Evolutionary conservation across 257 asterid genomes (phyloP), one percentile per base, ranked within the genome.

Genomic region (Solanum rostratum): DNA sequence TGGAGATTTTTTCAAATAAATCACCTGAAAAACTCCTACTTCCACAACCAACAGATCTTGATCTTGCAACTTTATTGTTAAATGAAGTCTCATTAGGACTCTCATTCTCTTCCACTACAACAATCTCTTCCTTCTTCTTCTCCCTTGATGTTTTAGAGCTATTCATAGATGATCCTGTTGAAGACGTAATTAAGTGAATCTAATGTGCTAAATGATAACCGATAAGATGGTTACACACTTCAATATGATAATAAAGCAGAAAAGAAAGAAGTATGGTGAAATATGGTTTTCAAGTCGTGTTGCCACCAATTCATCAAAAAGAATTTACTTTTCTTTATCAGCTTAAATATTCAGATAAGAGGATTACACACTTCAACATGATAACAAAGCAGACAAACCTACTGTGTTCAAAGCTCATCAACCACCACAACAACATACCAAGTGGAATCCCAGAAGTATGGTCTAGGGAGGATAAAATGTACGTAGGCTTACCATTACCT

Each of bases 31-130:
- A 97, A 88, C 98, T 97, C 84, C 99, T 90, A 74, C 99, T 97
- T 63, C 99, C 99, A 87, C 99, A 97, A 1, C 99, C 99, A 69
- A 97, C 99, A 86, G 99, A 95, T 93, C 96, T 92, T 24, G 99
- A 97, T 87, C 99, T 92, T 9, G 99, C 95, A 19, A 97, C 99
- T 69, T 93, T 97, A 52, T 98, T 90, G 22, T 93, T 95, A 86
- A 90, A 83, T 59, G 92, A 69, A 33, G 87, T 84, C 30, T 91
- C 85, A 90, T 90, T 91, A 2, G 97, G 95, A 86, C 97, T 91
- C 50, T 90, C 97, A 86, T 92, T 91, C 70, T 94, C 82, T 3
- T 92, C 98, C 55, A 91, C 96, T 45, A 88, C 93, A 10, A 89
- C 89, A 29, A 84, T 86, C 13, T 90, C 93, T 46, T 91, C 96